These are phyloP conservation scores for Thymus mandschuricus DNA, from an alignment of 257 asterid genomes.

Conservation along the genomic window DNA sequence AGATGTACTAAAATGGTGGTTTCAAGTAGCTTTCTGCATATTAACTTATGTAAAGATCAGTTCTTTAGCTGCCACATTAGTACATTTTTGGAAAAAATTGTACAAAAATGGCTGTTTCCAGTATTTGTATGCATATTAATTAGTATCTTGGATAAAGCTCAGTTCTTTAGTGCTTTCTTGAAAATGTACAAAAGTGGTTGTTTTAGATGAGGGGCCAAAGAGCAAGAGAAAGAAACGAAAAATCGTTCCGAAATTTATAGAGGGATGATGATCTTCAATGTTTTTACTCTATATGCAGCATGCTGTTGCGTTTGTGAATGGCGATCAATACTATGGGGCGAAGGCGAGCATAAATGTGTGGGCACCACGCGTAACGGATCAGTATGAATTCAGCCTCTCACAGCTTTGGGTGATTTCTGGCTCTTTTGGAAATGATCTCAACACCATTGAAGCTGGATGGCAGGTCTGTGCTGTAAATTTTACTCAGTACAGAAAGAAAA, in stretches of 20 bases:
- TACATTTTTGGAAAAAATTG: not conserved
- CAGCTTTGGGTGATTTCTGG: conserved; percentile 95
- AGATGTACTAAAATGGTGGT: not conserved
- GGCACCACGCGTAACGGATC: conserved; percentile 83
- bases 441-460: conserved; percentile 99
- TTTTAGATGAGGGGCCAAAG: not conserved
- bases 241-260: not conserved
- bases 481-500: not conserved
- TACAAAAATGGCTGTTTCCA: not conserved
- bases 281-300: conserved; percentile 47
- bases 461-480: conserved; percentile 54
- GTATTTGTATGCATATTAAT: not conserved
- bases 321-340: conserved; percentile 84
- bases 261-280: too few species aligned
- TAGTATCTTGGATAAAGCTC: not conserved
- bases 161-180: conserved; percentile 1
- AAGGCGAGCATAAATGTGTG: conserved; percentile 94
- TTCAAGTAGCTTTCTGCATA: not conserved
- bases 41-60: not conserved
- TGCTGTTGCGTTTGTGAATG: conserved; percentile 92
- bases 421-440: conserved; percentile 86
- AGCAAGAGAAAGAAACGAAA: not conserved
- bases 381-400: conserved; percentile 87
- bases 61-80: not conserved
- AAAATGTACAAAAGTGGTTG: conserved; percentile 1